These are phyloP conservation scores for Puccinia novopanici DNA, from an alignment of 1,284 basidiomycete species.

Conservation along the genomic window DNA sequence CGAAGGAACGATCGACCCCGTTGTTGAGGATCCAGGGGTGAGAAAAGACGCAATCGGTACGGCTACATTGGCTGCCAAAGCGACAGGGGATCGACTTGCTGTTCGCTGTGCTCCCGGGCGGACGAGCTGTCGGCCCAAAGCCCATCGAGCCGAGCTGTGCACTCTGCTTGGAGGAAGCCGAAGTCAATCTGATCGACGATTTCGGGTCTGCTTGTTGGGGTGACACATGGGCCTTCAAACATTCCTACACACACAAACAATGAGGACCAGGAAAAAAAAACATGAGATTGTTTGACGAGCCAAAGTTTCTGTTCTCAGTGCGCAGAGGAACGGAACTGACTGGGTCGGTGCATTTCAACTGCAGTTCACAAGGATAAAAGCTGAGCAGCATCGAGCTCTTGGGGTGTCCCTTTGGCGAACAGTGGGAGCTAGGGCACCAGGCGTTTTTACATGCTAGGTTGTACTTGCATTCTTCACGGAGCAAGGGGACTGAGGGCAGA, in stretches of 20 bases:
- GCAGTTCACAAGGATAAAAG: conserved; percentile 42
- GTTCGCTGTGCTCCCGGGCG: neutral
- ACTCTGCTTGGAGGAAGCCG: neutral
- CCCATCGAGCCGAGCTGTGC: neutral
- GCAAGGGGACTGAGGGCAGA: conserved; percentile 21
- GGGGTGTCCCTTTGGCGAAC: conserved; percentile 32
- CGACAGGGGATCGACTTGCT: conserved; percentile 35
- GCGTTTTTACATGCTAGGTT: conserved; percentile 46
- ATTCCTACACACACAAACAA: conserved; percentile 28
- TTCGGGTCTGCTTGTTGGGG: conserved; percentile 49
- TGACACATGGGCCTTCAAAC: conserved; percentile 44
- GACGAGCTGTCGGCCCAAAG: neutral
- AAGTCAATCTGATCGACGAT: conserved; percentile 28
- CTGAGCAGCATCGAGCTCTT: conserved; percentile 46
- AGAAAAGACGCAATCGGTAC: conserved; percentile 35
- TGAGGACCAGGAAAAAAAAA: neutral
- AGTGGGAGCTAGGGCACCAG: conserved; percentile 50
- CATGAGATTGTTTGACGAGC: neutral
- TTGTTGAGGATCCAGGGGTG: conserved; percentile 39
- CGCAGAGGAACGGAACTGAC: conserved; percentile 11
- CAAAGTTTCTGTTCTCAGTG: neutral
- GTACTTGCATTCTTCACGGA: conserved; percentile 45
- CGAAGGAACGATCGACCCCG: neutral
- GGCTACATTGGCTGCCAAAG: conserved; percentile 44
- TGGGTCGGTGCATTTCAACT: conserved; percentile 37